phyloP scores from a whole-genome alignment of 148 eudicot genomes.

The Diospyros lotus region DNA sequence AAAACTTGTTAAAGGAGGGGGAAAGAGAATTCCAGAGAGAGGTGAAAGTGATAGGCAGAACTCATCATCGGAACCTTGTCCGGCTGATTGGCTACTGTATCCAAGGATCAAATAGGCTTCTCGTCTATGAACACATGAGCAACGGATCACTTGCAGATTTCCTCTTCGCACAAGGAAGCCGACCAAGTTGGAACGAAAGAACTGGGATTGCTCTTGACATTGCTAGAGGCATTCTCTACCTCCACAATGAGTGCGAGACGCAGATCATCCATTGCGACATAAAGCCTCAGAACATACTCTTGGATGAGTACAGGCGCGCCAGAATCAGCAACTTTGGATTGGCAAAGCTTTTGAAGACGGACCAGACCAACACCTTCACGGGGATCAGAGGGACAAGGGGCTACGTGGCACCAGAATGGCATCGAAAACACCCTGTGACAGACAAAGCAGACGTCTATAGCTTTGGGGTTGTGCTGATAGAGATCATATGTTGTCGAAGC shows the following conservation, averaged over 20 bases:
- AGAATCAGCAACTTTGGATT: conserved; percentile 10
- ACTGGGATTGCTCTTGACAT: neutral
- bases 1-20: conserved; percentile 1
- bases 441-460: conserved; percentile 12
- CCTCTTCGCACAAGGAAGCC: neutral
- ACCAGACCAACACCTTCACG: neutral
- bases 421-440: neutral
- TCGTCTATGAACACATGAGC: conserved; percentile 12
- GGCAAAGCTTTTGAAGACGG: neutral
- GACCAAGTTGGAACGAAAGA: neutral
- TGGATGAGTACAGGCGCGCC: neutral
- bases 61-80: conserved; percentile 13
- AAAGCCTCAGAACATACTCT: conserved; percentile 10
- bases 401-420: conserved; percentile 13
- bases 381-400: conserved; percentile 10
- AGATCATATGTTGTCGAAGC: conserved; percentile 13
- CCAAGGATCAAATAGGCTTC: conserved; percentile 1
- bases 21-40: conserved; percentile 12
- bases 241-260: conserved; percentile 16
- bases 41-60: conserved; percentile 10
- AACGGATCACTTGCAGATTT: conserved; percentile 10
- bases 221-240: conserved; percentile 8
- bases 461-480: conserved; percentile 1
- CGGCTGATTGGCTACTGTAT: conserved; percentile 10
- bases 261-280: conserved; percentile 17